phyloP scores from a whole-genome alignment of 2,329 filamentous ascomycete species.

The Colletotrichum musicola region DNA sequence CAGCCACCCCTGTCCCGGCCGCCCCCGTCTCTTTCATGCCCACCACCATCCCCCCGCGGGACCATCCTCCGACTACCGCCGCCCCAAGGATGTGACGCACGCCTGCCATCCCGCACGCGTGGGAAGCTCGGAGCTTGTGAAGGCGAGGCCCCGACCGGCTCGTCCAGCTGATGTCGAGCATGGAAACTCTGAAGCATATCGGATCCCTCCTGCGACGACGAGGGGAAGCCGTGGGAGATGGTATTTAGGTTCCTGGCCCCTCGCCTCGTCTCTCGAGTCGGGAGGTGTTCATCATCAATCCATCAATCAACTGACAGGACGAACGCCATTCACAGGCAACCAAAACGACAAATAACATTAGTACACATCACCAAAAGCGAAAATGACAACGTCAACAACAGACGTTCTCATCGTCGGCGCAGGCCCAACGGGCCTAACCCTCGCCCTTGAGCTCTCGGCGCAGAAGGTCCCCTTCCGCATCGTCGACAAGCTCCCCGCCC shows the following conservation, averaged over 20 bases:
- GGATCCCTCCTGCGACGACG: not conserved
- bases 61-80: not conserved
- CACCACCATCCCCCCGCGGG: not conserved
- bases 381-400: constrained; percentile 39
- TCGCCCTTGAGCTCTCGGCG: constrained; percentile 48
- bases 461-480: constrained; percentile 53
- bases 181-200: constrained; percentile 35
- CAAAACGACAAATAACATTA: not conserved
- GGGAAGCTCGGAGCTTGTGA: constrained; percentile 22
- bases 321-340: not conserved
- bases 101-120: not conserved
- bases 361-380: constrained; percentile 43
- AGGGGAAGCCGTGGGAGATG: not conserved
- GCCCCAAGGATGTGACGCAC: not conserved
- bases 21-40: not conserved
- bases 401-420: constrained; percentile 52
- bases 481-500: constrained; percentile 49
- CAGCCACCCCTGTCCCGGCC: not conserved
- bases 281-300: not conserved
- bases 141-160: constrained; percentile 21
- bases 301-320: constrained; percentile 6
- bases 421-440: constrained; percentile 52
- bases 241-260: constrained; percentile 19
- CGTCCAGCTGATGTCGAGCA: constrained; percentile 34
- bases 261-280: not conserved